phyloP scores from a whole-genome alignment of 805 yeast genomes.

The Suhomyces canberraensis region DNA sequence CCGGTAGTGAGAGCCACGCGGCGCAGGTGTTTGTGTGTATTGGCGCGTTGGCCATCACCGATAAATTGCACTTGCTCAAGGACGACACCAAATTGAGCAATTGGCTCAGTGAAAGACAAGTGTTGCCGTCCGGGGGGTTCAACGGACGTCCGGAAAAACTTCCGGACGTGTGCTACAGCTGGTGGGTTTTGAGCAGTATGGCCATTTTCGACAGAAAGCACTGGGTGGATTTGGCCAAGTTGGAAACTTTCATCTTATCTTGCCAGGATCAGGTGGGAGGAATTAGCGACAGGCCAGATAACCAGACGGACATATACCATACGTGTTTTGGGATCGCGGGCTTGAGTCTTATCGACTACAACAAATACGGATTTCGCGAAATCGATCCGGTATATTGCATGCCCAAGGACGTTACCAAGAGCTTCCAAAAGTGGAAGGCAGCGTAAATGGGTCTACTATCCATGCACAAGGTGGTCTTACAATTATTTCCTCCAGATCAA shows the following conservation, averaged over 20 bases:
- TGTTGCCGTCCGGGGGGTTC: slow-evolving; percentile 74
- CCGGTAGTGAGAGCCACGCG: slow-evolving; percentile 94
- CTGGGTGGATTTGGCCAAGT: slow-evolving; percentile 70
- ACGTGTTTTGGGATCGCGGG: slow-evolving; percentile 91
- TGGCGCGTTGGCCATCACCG: slow-evolving; percentile 72
- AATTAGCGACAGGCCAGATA: slow-evolving; percentile 85
- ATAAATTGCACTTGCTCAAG: slow-evolving; percentile 46
- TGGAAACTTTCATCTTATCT: slow-evolving; percentile 63
- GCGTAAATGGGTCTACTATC: too few relatives aligned
- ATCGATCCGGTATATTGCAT: slow-evolving; percentile 88
- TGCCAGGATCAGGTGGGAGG: slow-evolving; percentile 92
- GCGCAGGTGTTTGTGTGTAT: slow-evolving; percentile 88
- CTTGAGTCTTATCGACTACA: slow-evolving; percentile 67
- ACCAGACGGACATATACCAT: slow-evolving; percentile 90
- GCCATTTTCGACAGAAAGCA: slow-evolving; percentile 61
- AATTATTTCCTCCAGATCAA: too few relatives aligned
- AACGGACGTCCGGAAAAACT: slow-evolving; percentile 95
- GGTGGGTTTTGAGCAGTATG: slow-evolving; percentile 91
- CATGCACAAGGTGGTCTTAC: too few relatives aligned
- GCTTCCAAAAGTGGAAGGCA: slow-evolving; percentile 25
- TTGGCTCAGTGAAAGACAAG: slow-evolving; percentile 93
- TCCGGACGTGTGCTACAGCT: slow-evolving; percentile 96
- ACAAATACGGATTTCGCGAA: slow-evolving; percentile 45
- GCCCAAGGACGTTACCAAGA: slow-evolving; percentile 49
- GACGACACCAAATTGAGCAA: slow-evolving; percentile 54